These are phyloP conservation scores for Brachypodium distachyon DNA, from an alignment of 202 grass and related monocot genomes.

Conservation along the genomic window DNA sequence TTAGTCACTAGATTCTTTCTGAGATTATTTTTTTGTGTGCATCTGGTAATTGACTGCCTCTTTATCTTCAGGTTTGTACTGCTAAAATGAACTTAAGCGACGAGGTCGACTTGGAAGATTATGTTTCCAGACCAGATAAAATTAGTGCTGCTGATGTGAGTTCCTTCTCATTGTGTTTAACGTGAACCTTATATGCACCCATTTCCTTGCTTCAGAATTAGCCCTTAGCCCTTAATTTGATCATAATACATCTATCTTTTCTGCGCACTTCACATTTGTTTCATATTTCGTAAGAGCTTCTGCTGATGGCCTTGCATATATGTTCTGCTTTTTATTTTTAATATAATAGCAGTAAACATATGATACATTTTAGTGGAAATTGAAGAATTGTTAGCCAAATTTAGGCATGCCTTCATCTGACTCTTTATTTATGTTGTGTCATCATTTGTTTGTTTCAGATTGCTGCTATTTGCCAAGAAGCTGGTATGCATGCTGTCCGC, in stretches of 20 bases:
- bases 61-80: constrained; percentile 60
- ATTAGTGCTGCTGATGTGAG: constrained; percentile 90
- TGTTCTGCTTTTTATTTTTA: no score
- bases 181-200: no score
- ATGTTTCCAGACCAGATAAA: constrained; percentile 84
- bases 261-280: no score
- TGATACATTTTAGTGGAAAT: no score
- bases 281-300: no score
- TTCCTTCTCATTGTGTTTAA: background rate
- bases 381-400: no score
- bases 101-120: constrained; percentile 91
- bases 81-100: constrained; percentile 95
- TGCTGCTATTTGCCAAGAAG: constrained; percentile 77
- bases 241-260: no score
- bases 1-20: background rate
- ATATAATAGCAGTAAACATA: no score
- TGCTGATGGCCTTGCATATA: no score
- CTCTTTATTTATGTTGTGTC: no score
- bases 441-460: constrained; percentile 37
- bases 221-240: background rate
- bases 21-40: background rate
- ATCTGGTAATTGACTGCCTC: background rate
- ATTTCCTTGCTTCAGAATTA: no score
- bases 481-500: constrained; percentile 75
- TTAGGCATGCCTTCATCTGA: no score